Conservation (phyloP, 2,329 filamentous ascomycete species). For the Pyrenochaeta sp. region DNA sequence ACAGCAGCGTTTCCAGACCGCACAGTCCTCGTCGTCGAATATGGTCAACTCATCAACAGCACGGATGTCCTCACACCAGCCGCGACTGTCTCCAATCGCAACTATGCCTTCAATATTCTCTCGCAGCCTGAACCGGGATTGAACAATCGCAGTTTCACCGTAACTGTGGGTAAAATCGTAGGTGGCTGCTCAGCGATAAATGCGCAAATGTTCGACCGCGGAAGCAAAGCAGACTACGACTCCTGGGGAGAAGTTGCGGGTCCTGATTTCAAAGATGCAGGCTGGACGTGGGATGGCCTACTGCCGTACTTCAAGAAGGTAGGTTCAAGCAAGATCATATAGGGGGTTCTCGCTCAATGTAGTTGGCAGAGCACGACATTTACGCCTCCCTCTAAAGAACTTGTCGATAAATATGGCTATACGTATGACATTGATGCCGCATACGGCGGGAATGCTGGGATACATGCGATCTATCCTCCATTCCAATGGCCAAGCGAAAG, state of each 20-base stretch:
- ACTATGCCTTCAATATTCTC: conserved; percentile 5
- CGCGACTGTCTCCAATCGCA: no score
- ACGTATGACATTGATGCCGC: no score
- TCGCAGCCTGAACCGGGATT: conserved; percentile 9
- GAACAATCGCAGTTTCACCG: neutral
- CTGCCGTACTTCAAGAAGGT: conserved; percentile 22
- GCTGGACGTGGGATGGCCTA: conserved; percentile 22
- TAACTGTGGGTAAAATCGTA: conserved; percentile 12
- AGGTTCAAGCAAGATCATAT: no score
- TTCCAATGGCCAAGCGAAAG: neutral
- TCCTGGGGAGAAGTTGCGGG: conserved; percentile 15
- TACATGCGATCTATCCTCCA: no score
- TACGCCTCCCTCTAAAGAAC: no score
- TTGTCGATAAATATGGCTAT: no score
- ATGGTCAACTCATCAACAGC: conserved; percentile 9
- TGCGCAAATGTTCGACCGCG: conserved; percentile 11
- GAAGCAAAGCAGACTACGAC: conserved; percentile 11
- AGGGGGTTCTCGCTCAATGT: no score
- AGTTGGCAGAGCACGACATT: no score
- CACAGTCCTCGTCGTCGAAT: conserved; percentile 14
- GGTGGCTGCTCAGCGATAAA: conserved; percentile 20
- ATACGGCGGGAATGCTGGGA: no score
- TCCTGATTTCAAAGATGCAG: conserved; percentile 3
- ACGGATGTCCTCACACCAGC: no score
- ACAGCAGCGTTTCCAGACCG: conserved; percentile 11